Evolutionary conservation across 2,329 filamentous ascomycete genomes (phyloP), one percentile per base, ranked within the genome.

Genomic region (Diaporthe sp.): DNA sequence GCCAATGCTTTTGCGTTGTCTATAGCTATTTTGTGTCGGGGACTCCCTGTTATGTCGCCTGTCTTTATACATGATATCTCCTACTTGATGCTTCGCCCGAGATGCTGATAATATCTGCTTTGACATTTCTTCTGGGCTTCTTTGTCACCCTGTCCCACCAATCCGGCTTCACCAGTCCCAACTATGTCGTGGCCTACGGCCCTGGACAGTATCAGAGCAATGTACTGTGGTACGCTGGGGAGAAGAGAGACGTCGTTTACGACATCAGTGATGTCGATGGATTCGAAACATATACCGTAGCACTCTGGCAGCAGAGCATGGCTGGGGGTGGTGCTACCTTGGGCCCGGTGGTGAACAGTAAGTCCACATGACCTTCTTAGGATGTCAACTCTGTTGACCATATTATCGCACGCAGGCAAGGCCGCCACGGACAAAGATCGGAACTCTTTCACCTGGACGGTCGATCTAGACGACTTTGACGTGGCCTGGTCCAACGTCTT

Each of bases 391-490:
- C n/a, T 4, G n/a, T 44, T 66, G 5, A 66, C 25, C 19, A 37
- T 32, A 5, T 5, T 6, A 6, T 50, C 25, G 27, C 32, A 39
- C 30, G 15, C 37, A 71, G 70, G n/a, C 44, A 65, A 53, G 3
- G 47, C 37, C 13, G 30, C 51, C 30, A 63, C 63, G 25, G 44
- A 50, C 10, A 53, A 51, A 10, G 53, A 32, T n/a, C 50, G 32
- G 8, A 35, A 22, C 19, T 69, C 71, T 47, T 78, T 79, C 37
- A 61, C 70, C 25, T 79, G 78, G 78, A 65, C 69, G 3, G 77
- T 78, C 4, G 68, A 75, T 17, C 3, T 73, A 1, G 73, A 78
- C 27, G 61, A 73, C 4, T 72, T 76, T 13, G 76, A 78, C 15
- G 58, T 78, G 8, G 50, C 25, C 7, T 27, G 42, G 25, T 78